Conservation (phyloP, 2,329 filamentous ascomycete genomes). For the Alternaria panax region DNA sequence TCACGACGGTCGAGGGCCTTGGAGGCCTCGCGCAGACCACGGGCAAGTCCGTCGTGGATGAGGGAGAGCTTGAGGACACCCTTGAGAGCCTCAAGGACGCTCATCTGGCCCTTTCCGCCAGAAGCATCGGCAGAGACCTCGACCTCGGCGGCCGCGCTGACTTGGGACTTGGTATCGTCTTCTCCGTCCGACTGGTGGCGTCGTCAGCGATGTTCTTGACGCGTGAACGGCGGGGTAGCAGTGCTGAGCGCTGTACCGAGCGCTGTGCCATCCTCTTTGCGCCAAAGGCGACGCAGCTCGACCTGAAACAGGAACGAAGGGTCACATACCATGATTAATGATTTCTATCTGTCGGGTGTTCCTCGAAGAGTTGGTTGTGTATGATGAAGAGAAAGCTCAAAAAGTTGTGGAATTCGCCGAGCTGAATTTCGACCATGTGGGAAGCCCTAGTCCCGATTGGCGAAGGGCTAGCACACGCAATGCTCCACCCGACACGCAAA, state of each 20-base stretch:
- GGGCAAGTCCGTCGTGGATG: slow-evolving; percentile 99
- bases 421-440: slow-evolving; percentile 22
- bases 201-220: slow-evolving; percentile 24
- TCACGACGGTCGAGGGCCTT: slow-evolving; percentile 99
- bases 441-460: slow-evolving; percentile 3
- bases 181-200: slow-evolving; percentile 94
- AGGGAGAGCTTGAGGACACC: slow-evolving; percentile 98
- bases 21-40: slow-evolving; percentile 96
- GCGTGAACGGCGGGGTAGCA: slow-evolving; percentile 10
- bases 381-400: slow-evolving; percentile 29
- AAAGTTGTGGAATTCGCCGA: slow-evolving; percentile 24
- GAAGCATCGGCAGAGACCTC: slow-evolving; percentile 91
- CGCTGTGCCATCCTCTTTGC: not conserved
- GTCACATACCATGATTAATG: slow-evolving; percentile 51
- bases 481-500: not conserved
- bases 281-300: not conserved
- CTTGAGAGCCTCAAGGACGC: slow-evolving; percentile 97
- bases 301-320: not conserved
- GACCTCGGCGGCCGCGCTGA: slow-evolving; percentile 83
- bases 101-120: slow-evolving; percentile 86
- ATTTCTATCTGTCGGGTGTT: slow-evolving; percentile 52
- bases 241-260: not conserved
- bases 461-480: slow-evolving; percentile 6
- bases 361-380: slow-evolving; percentile 52
- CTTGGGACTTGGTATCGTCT: slow-evolving; percentile 93